Conservation (phyloP, 306 rosid species). For the Vigna hirtella region DNA sequence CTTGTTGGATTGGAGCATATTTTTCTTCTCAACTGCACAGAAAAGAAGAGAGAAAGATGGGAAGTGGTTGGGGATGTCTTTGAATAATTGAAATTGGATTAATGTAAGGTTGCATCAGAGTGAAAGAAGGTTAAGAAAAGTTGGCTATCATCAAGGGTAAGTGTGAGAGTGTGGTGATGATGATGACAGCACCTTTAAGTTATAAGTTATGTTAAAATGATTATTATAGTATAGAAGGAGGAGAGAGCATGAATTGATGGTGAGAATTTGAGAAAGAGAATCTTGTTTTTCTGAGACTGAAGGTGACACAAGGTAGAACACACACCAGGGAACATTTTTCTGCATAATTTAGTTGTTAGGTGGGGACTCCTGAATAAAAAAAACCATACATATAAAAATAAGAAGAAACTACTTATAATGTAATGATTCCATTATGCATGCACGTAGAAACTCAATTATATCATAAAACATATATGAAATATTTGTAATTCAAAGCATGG, state of each 20-base stretch:
- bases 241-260: slow-evolving; percentile 26
- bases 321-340: slow-evolving; percentile 22
- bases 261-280: slow-evolving; percentile 34
- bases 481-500: background rate
- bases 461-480: background rate
- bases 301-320: slow-evolving; percentile 37
- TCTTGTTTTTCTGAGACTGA: slow-evolving; percentile 20
- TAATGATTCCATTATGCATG: background rate
- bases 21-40: slow-evolving; percentile 20
- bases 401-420: background rate
- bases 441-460: background rate
- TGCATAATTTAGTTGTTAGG: slow-evolving; percentile 31
- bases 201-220: background rate
- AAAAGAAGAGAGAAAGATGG: slow-evolving; percentile 26
- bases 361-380: background rate
- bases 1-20: slow-evolving; percentile 64
- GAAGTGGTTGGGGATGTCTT: slow-evolving; percentile 13
- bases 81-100: slow-evolving; percentile 18
- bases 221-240: slow-evolving; percentile 1
- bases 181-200: background rate
- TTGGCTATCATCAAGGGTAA: background rate
- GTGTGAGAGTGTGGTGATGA: background rate
- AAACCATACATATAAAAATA: slow-evolving; percentile 8
- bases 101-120: slow-evolving; percentile 3
- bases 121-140: slow-evolving; percentile 41